Percentiles rank a stretch among this genome's conserved stretches.
Evolutionary conservation across 208 protist genomes (phyloP).

Genomic region (Acanthamoeba culbertsoni): DNA sequence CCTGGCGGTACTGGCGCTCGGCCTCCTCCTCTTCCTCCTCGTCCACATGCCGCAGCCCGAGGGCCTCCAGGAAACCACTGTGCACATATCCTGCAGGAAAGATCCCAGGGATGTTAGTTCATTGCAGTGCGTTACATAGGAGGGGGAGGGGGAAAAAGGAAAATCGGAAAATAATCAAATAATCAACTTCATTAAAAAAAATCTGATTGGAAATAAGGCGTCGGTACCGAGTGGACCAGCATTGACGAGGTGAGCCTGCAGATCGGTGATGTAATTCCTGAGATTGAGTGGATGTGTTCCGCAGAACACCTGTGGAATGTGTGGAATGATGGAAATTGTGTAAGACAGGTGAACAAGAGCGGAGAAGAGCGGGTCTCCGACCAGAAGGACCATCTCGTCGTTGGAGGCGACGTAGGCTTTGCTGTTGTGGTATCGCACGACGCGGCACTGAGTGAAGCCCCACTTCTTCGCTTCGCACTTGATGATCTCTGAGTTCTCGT

Average conservation of each 20-base stretch:
- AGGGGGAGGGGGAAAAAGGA: too few species aligned
- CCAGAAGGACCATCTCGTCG: conserved; percentile 24
- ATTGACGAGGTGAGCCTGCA: background rate
- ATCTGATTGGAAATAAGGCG: too few species aligned
- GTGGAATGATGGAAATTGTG: background rate
- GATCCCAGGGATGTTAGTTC: background rate
- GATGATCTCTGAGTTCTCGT: conserved; percentile 41
- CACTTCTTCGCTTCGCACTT: conserved; percentile 5
- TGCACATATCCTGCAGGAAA: background rate
- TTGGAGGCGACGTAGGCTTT: conserved; percentile 19
- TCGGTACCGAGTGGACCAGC: background rate
- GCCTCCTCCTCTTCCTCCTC: background rate
- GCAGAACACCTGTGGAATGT: background rate
- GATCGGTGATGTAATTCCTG: background rate
- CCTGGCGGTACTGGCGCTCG: background rate
- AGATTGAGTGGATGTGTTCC: conserved; percentile 33
- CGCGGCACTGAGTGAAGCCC: background rate
- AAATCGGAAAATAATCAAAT: background rate
- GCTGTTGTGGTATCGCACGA: conserved; percentile 20
- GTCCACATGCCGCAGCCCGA: background rate
- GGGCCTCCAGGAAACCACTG: background rate
- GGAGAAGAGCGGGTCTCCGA: background rate
- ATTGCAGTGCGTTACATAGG: too few species aligned
- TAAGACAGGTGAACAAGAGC: background rate
- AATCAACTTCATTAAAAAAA: background rate